A percentile compares a stretch with the other conserved stretches of the same genome.
phyloP scores from a whole-genome alignment of 2,329 filamentous ascomycete species.

The Daldinia sp. region DNA sequence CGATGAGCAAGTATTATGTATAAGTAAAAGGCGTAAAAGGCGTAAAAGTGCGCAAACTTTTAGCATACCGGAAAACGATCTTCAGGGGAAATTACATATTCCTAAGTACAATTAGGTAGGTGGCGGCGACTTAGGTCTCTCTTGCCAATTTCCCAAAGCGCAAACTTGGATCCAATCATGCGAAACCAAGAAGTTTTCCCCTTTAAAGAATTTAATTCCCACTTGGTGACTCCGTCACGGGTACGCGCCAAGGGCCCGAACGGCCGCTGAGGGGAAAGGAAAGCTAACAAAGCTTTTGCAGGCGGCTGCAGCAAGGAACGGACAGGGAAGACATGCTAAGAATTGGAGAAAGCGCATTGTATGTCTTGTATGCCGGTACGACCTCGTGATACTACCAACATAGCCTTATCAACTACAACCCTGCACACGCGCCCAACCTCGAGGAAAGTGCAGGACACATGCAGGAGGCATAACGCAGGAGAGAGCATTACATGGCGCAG shows the following conservation, averaged over 20 bases:
- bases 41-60: neutral
- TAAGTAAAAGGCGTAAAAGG: neutral
- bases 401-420: conserved; percentile 20
- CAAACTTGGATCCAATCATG: conserved; percentile 33
- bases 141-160: conserved; percentile 11
- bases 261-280: conserved; percentile 25
- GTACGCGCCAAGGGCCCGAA: conserved; percentile 36
- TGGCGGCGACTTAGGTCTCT: neutral
- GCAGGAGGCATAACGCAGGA: conserved; percentile 4
- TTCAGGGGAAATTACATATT: neutral
- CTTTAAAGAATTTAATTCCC: conserved; percentile 19
- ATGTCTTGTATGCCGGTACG: conserved; percentile 20
- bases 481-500: neutral
- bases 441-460: conserved; percentile 10
- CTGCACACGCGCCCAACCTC: conserved; percentile 21
- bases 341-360: conserved; percentile 30
- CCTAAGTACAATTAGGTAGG: neutral
- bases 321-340: conserved; percentile 5
- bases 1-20: neutral
- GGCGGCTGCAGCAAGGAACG: conserved; percentile 7
- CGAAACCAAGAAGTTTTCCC: neutral
- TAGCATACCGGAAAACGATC: neutral
- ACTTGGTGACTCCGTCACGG: conserved; percentile 36
- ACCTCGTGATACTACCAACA: conserved; percentile 36
- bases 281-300: neutral